A percentile compares a stretch with the other conserved stretches of the same genome.
These are phyloP conservation scores for Beta macrorhiza DNA, from an alignment of 179 eudicot genomes.

Conservation along the genomic window DNA sequence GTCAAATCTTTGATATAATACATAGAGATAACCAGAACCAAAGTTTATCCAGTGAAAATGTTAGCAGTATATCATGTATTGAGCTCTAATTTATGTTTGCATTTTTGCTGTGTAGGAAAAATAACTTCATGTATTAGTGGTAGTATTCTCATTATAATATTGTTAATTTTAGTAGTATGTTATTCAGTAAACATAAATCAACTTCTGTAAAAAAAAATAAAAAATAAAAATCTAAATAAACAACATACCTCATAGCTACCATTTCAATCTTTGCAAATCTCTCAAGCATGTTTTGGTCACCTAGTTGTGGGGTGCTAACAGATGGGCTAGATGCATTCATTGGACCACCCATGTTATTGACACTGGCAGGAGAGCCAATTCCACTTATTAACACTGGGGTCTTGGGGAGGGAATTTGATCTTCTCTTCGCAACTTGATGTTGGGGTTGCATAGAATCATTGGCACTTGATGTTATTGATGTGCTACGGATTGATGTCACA, in stretches of 20 bases:
- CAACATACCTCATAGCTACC: slow-evolving; percentile 64
- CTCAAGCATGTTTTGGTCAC: slow-evolving; percentile 58
- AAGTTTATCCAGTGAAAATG: no score
- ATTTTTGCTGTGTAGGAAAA: no score
- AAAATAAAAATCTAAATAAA: not conserved
- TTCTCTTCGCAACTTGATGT: slow-evolving; percentile 70
- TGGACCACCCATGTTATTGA: slow-evolving; percentile 64
- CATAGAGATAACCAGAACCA: no score
- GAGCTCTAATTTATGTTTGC: no score
- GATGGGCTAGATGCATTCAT: slow-evolving; percentile 83
- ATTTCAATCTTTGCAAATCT: slow-evolving; percentile 73
- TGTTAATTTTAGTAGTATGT: no score
- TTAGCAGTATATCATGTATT: no score
- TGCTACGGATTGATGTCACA: slow-evolving; percentile 46
- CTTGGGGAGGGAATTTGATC: slow-evolving; percentile 75
- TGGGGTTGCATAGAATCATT: slow-evolving; percentile 79
- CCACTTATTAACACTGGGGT: slow-evolving; percentile 71
- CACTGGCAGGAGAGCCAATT: slow-evolving; percentile 89
- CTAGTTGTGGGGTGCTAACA: slow-evolving; percentile 54
- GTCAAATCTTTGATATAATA: no score
- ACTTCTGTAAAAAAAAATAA: not conserved
- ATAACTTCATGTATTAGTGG: no score
- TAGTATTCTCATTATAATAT: no score
- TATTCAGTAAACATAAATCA: no score
- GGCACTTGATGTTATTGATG: slow-evolving; percentile 66